Conservation (phyloP, 2,329 filamentous ascomycete species). For the Pyrenophora teres region DNA sequence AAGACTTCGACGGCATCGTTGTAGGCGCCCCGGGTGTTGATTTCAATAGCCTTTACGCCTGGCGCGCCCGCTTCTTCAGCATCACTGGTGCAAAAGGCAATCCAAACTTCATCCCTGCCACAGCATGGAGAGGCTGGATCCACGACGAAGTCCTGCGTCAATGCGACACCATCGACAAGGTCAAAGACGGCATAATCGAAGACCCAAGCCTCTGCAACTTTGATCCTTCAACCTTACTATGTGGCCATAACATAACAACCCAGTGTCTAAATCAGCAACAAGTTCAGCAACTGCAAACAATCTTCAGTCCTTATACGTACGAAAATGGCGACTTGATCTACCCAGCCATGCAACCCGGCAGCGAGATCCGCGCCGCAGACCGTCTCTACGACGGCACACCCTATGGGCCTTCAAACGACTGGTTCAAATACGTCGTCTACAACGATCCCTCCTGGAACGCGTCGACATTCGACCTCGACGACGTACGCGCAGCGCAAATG, state of each 20-base stretch:
- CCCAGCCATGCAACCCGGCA: constrained; percentile 55
- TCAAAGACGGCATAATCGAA: constrained; percentile 55
- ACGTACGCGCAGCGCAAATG: constrained; percentile 37
- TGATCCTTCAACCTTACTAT: constrained; percentile 46
- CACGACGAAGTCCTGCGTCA: constrained; percentile 53
- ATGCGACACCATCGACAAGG: constrained; percentile 57
- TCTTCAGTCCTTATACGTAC: constrained; percentile 51
- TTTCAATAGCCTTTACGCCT: constrained; percentile 38
- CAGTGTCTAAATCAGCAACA: constrained; percentile 52
- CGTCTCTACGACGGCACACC: constrained; percentile 46
- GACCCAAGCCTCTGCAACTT: constrained; percentile 48
- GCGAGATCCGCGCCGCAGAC: constrained; percentile 47
- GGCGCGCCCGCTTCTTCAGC: constrained; percentile 39
- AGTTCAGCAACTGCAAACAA: constrained; percentile 49
- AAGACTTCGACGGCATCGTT: constrained; percentile 44
- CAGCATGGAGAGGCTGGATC: constrained; percentile 41
- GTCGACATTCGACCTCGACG: constrained; percentile 11
- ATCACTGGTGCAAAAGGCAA: constrained; percentile 29
- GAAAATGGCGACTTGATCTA: constrained; percentile 52
- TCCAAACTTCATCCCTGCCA: constrained; percentile 27
- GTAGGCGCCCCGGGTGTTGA: constrained; percentile 39
- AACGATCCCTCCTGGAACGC: constrained; percentile 43
- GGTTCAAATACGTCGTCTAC: constrained; percentile 53
- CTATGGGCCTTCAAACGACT: constrained; percentile 48
- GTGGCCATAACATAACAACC: constrained; percentile 29